These are phyloP conservation scores for Aspergillus indologenus DNA, from an alignment of 495 filamentous ascomycete species.

Conservation along the genomic window DNA sequence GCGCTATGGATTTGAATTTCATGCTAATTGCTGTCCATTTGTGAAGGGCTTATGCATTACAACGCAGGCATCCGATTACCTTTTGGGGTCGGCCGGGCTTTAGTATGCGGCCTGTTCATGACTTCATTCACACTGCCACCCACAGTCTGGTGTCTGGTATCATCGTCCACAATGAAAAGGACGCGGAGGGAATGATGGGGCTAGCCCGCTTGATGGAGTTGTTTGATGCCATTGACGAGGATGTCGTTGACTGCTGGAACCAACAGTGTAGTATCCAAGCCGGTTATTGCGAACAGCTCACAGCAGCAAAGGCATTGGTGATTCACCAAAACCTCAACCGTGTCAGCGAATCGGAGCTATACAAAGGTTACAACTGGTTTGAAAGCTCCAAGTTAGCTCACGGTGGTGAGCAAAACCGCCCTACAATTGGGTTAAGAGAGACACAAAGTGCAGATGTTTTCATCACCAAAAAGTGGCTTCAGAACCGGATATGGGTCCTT, in stretches of 20 bases:
- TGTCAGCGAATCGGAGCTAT: constrained; percentile 32
- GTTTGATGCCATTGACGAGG: constrained; percentile 43
- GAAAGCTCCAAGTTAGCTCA: constrained; percentile 36
- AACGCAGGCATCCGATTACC: constrained; percentile 45
- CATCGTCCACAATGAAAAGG: constrained; percentile 45
- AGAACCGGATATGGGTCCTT: constrained; percentile 76
- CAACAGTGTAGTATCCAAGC: constrained; percentile 33
- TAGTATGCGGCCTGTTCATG: constrained; percentile 37
- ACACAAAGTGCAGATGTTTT: constrained; percentile 67
- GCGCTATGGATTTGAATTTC: background rate
- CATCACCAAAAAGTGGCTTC: constrained; percentile 79
- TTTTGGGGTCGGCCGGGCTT: constrained; percentile 39
- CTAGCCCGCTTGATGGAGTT: constrained; percentile 41
- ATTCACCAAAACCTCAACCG: constrained; percentile 35
- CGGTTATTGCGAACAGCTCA: constrained; percentile 36
- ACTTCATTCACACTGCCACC: constrained; percentile 38
- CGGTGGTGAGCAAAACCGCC: constrained; percentile 29
- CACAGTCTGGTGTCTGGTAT: constrained; percentile 41
- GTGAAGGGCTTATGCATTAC: constrained; percentile 69
- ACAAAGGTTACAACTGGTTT: constrained; percentile 66
- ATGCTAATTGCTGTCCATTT: background rate
- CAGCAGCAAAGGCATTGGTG: constrained; percentile 32
- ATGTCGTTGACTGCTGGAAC: constrained; percentile 44
- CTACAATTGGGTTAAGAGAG: constrained; percentile 55
- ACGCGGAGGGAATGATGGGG: constrained; percentile 44